These are phyloP conservation scores for Mycena polygramma DNA, from an alignment of 768 basidiomycete genomes.

Conservation along the genomic window DNA sequence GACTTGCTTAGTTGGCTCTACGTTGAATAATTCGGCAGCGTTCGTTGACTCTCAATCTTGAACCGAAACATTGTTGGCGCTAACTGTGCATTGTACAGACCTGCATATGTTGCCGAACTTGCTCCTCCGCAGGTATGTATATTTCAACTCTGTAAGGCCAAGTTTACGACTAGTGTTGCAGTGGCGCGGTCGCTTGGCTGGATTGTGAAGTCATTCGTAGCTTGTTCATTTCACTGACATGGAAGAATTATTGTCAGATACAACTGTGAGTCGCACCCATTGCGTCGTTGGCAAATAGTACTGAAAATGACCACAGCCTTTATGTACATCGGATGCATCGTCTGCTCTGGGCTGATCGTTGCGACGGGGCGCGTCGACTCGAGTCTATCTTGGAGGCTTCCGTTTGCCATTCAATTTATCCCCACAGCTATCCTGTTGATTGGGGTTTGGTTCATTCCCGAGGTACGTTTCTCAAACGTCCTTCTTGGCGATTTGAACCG, in stretches of 20 bases:
- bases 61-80: constrained; percentile 40
- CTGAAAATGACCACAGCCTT: constrained; percentile 47
- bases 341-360: constrained; percentile 53
- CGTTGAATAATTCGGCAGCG: constrained; percentile 23
- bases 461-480: constrained; percentile 41
- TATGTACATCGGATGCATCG: constrained; percentile 56
- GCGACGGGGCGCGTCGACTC: constrained; percentile 52
- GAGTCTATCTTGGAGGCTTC: constrained; percentile 60
- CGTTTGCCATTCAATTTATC: constrained; percentile 64
- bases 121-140: constrained; percentile 63
- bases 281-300: not conserved
- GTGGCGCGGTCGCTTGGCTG: constrained; percentile 66
- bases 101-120: constrained; percentile 69
- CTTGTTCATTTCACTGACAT: not conserved
- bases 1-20: constrained; percentile 15
- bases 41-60: constrained; percentile 59
- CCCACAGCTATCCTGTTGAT: constrained; percentile 56
- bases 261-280: constrained; percentile 47
- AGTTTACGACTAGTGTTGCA: constrained; percentile 21
- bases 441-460: constrained; percentile 53
- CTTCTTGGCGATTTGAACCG: not conserved
- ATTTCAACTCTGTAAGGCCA: not conserved
- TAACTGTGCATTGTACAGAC: constrained; percentile 51
- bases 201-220: constrained; percentile 52
- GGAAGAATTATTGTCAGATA: constrained; percentile 42